phyloP scores from a whole-genome alignment of 2,329 filamentous ascomycete genomes.

The Fusarium subtropicale region DNA sequence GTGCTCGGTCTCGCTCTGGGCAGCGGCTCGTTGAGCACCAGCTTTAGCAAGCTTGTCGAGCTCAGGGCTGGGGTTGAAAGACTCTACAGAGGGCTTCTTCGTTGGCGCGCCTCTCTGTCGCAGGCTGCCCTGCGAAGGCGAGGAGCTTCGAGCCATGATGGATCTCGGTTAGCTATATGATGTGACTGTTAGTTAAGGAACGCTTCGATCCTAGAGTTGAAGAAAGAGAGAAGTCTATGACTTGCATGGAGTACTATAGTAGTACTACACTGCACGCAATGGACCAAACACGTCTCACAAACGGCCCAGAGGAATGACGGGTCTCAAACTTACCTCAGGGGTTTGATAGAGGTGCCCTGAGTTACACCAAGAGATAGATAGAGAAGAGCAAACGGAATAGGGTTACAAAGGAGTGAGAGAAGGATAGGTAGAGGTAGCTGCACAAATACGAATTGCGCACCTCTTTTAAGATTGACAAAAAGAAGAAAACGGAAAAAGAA shows the following conservation, averaged over 20 bases:
- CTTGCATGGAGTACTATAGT: neutral
- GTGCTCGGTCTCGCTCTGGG: slow-evolving; percentile 82
- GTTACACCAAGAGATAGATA: slow-evolving; percentile 20
- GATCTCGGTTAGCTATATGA: slow-evolving; percentile 30
- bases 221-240: neutral
- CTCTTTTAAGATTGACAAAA: slow-evolving; percentile 23
- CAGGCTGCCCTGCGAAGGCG: slow-evolving; percentile 68
- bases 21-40: slow-evolving; percentile 50
- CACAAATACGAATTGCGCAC: slow-evolving; percentile 37
- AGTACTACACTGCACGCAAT: neutral
- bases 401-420: slow-evolving; percentile 43
- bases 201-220: neutral
- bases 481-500: slow-evolving; percentile 22
- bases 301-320: slow-evolving; percentile 23
- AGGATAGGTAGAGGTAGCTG: slow-evolving; percentile 30
- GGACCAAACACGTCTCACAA: slow-evolving; percentile 27
- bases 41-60: slow-evolving; percentile 62
- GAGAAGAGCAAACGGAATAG: slow-evolving; percentile 30
- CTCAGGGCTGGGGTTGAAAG: slow-evolving; percentile 58
- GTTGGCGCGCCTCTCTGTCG: slow-evolving; percentile 68
- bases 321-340: slow-evolving; percentile 45
- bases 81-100: slow-evolving; percentile 59
- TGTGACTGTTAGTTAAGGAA: slow-evolving; percentile 34
- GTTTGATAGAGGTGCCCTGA: slow-evolving; percentile 26
- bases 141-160: slow-evolving; percentile 61